Evolutionary conservation across 306 rosid species (phyloP), one percentile per base, ranked within the genome.

Genomic region (Sindora glabra): DNA sequence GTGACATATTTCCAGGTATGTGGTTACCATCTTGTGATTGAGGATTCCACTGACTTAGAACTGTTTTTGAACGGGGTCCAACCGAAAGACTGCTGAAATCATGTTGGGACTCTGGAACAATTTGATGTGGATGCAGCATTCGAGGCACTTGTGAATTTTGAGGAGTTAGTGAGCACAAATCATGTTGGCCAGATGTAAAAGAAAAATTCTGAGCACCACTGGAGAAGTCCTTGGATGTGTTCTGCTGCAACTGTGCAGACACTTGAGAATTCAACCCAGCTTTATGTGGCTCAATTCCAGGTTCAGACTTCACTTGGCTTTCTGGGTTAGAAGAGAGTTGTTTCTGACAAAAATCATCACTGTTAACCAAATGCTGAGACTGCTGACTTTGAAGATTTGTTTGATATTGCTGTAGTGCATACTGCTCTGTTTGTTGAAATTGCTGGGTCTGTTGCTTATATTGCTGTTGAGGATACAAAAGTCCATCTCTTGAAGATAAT

Each of bases 71-170:
- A 53, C 78, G 89, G 63, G 74, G 64, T 49, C 97, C 95, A 63
- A 71, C 86, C 36, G 90, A 24, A 56, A 77, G 85, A 71, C 77
- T 56, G 80, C 72, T 80, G 51, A 86, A 79, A 68, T 86, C 80
- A 59, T 79, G 81, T 73, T 75, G 94, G 73, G 96, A 58, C 54
- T 76, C 85, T 48, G 89, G 48, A 72, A 70, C 72, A 63, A 74
- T 48, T 27, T 81, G 94, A 34, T 55, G 81, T 3, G 83, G 66
- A 48, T 76, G 75, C 65, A 81, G 64, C 61, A 81, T 55, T 65
- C 76, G 87, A 54, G 83, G 95, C 59, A n/a, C n/a, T n/a, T n/a
- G n/a, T n/a, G 86, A 84, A 71, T 56, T 79, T 73, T 76, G 97
- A 64, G 94, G 52, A 14, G 65, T 38, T 11, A 88, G 57, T 36